Evolutionary conservation across 2,329 filamentous ascomycete species (phyloP).

Genomic region (Pyrenophora tritici-repentis): DNA sequence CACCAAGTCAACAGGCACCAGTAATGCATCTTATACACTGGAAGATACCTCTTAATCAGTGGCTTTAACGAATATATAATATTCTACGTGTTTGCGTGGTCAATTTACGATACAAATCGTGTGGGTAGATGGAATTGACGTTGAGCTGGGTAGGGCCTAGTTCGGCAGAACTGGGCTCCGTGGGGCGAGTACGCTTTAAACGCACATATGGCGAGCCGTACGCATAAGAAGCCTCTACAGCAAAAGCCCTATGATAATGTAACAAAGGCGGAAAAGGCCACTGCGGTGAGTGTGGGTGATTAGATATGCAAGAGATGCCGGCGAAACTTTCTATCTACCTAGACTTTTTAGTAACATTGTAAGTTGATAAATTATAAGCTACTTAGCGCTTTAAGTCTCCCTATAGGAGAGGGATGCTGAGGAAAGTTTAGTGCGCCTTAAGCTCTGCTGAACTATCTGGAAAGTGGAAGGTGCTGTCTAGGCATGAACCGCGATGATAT

Average conservation of each 20-base stretch:
- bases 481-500: slow-evolving; percentile 10
- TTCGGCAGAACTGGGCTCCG: too few species aligned
- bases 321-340: slow-evolving; percentile 3
- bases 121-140: too few species aligned
- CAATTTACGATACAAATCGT: too few species aligned
- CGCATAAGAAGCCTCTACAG: slow-evolving; percentile 8
- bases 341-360: slow-evolving; percentile 11
- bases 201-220: slow-evolving; percentile 11
- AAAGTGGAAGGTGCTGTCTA: slow-evolving; percentile 14
- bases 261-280: neutral
- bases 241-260: neutral
- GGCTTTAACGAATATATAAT: too few species aligned
- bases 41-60: too few species aligned
- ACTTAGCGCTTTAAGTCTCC: slow-evolving; percentile 9
- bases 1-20: too few species aligned
- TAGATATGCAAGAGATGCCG: slow-evolving; percentile 9
- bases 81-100: too few species aligned
- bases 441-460: slow-evolving; percentile 13
- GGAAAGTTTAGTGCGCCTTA: slow-evolving; percentile 11
- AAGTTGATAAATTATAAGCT: slow-evolving; percentile 15
- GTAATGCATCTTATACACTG: too few species aligned
- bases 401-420: slow-evolving; percentile 7
- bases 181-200: slow-evolving; percentile 14
- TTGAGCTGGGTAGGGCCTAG: too few species aligned
- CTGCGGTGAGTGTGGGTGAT: neutral